These are phyloP conservation scores for Xylogone sp. DNA, from an alignment of 2,329 filamentous ascomycete genomes.

Conservation along the genomic window DNA sequence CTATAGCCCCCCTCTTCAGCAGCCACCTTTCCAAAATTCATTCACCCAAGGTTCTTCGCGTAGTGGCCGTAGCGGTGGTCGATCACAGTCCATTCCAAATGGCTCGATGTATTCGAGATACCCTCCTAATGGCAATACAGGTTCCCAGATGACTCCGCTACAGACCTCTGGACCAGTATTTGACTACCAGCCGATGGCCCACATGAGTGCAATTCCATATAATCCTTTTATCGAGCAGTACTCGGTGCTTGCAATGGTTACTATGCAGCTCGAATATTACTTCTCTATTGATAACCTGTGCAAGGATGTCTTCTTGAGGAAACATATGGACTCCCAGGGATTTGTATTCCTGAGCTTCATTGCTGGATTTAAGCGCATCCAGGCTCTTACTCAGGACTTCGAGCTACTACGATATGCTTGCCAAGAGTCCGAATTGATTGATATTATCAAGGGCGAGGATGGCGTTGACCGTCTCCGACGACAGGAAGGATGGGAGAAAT, in stretches of 20 bases:
- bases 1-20: conserved; percentile 34
- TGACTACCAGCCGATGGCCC: conserved; percentile 48
- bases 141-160: conserved; percentile 36
- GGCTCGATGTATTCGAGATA: conserved; percentile 44
- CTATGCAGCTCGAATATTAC: conserved; percentile 76
- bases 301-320: conserved; percentile 86
- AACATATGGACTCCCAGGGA: conserved; percentile 92
- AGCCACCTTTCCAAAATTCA: conserved; percentile 28
- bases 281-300: conserved; percentile 94
- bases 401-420: conserved; percentile 73
- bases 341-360: conserved; percentile 81
- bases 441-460: conserved; percentile 72
- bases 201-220: conserved; percentile 56
- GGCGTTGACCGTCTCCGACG: conserved; percentile 74
- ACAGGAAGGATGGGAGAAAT: conserved; percentile 73
- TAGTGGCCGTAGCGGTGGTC: conserved; percentile 43
- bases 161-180: conserved; percentile 50
- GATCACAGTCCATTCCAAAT: conserved; percentile 60
- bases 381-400: conserved; percentile 65
- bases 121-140: conserved; percentile 27
- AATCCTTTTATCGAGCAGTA: conserved; percentile 55
- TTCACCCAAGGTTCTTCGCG: conserved; percentile 28
- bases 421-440: conserved; percentile 66
- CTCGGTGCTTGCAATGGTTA: conserved; percentile 38
- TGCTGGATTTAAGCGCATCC: conserved; percentile 81